Percentiles rank a stretch among this genome's conserved stretches.
Conservation (phyloP, 1,139 yeast genomes). For the Blastobotrys malaysiensis region DNA sequence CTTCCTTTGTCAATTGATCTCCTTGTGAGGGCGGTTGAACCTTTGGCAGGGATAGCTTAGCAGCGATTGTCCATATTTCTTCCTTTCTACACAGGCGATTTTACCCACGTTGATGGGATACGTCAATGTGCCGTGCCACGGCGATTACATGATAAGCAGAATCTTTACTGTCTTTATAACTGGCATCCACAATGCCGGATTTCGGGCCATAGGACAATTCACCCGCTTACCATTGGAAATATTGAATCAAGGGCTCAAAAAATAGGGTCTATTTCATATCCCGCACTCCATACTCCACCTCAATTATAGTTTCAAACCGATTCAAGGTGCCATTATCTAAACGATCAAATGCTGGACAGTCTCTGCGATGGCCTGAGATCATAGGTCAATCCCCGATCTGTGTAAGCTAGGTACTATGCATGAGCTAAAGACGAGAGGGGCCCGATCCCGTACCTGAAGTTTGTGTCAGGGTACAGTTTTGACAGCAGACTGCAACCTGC, state of each 20-base stretch:
- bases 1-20: background rate
- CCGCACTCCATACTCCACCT: too few relatives aligned
- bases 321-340: too few relatives aligned
- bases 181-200: background rate
- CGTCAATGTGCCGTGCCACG: background rate
- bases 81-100: background rate
- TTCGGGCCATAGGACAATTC: background rate
- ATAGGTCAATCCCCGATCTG: background rate
- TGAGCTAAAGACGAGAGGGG: background rate
- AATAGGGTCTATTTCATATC: background rate
- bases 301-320: too few relatives aligned
- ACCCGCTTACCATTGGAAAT: background rate
- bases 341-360: too few relatives aligned
- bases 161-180: background rate
- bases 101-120: background rate
- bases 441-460: background rate
- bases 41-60: background rate
- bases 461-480: background rate
- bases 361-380: too few relatives aligned
- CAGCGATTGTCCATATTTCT: background rate
- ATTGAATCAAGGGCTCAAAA: background rate
- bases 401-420: background rate
- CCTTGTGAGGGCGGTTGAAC: background rate
- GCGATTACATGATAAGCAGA: background rate
- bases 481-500: background rate